These are phyloP conservation scores for Cryptococcus sp. DNA, from an alignment of 1,284 basidiomycete genomes.

Conservation along the genomic window DNA sequence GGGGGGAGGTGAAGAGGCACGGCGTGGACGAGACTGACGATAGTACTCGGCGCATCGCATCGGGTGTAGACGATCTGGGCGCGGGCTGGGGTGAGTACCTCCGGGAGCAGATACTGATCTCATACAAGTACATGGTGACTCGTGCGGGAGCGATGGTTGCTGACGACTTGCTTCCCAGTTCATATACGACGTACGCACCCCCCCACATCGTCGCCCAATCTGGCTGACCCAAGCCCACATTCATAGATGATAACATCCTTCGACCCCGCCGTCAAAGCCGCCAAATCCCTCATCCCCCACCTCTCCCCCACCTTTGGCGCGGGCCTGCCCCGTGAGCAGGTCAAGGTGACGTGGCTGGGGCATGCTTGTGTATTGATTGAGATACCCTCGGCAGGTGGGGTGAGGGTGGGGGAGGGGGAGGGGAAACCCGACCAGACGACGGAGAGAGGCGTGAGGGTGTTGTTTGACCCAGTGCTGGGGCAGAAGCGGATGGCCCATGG, in stretches of 20 bases:
- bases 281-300: slow-evolving; percentile 24
- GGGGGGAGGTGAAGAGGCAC: neutral
- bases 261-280: slow-evolving; percentile 17
- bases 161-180: slow-evolving; percentile 2
- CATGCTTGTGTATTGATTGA: slow-evolving; percentile 71
- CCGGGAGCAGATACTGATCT: too few relatives aligned
- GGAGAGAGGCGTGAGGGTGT: slow-evolving; percentile 59
- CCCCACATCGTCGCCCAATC: neutral
- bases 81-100: too few relatives aligned
- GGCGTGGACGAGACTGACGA: slow-evolving; percentile 3
- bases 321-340: slow-evolving; percentile 20
- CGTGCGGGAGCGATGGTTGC: too few relatives aligned
- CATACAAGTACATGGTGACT: too few relatives aligned
- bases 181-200: slow-evolving; percentile 1
- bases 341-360: slow-evolving; percentile 68
- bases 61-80: too few relatives aligned
- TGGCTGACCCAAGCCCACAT: neutral
- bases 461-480: slow-evolving; percentile 70
- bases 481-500: slow-evolving; percentile 60
- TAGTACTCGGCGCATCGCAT: neutral
- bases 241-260: neutral
- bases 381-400: slow-evolving; percentile 49
- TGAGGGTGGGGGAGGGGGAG: neutral
- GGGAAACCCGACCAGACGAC: too few relatives aligned
- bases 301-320: slow-evolving; percentile 31